These are phyloP conservation scores for Crucihimalaya himalaica DNA, from an alignment of 345 rosid species.

Conservation along the genomic window DNA sequence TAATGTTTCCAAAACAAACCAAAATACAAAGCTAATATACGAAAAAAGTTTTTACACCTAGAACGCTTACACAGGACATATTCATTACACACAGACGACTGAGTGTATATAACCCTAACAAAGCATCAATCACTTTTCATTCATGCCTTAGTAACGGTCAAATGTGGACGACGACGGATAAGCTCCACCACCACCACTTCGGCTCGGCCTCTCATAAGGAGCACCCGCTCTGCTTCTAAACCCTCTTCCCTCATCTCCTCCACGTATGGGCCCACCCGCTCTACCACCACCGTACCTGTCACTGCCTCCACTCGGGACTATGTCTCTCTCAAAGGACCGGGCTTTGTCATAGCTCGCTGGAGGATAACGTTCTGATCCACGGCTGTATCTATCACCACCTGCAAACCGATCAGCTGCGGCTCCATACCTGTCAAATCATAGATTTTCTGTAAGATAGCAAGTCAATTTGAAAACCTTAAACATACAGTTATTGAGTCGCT, in stretches of 20 bases:
- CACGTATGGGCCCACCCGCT: conserved; percentile 72
- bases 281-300: conserved; percentile 62
- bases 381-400: conserved; percentile 63
- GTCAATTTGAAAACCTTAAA: background rate
- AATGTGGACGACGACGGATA: conserved; percentile 53
- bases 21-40: conserved; percentile 7
- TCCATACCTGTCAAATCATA: conserved; percentile 57
- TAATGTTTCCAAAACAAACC: conserved; percentile 16
- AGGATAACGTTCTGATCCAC: conserved; percentile 71
- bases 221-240: conserved; percentile 69
- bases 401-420: conserved; percentile 73
- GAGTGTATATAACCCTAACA: conserved; percentile 24
- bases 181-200: conserved; percentile 57
- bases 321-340: conserved; percentile 74
- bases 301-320: conserved; percentile 56
- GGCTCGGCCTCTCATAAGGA: conserved; percentile 82
- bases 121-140: conserved; percentile 17
- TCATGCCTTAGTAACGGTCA: conserved; percentile 62
- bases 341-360: conserved; percentile 70
- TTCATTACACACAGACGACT: background rate
- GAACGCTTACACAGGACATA: conserved; percentile 34
- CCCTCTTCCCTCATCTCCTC: conserved; percentile 61
- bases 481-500: background rate
- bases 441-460: background rate
- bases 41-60: conserved; percentile 19